Conservation (phyloP, 345 rosid species). For the Passiflora organensis region DNA sequence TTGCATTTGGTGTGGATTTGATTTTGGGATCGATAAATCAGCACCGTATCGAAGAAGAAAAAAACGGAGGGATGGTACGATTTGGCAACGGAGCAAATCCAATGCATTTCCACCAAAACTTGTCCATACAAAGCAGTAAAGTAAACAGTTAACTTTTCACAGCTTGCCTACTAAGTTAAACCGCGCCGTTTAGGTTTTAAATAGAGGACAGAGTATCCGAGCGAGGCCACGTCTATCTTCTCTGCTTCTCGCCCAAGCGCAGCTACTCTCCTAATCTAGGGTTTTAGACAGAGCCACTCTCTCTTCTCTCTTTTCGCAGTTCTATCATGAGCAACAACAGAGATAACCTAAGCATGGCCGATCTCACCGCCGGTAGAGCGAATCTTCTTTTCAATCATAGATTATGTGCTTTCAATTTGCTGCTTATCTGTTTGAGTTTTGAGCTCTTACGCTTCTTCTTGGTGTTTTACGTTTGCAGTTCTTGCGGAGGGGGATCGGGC, state of each 20-base stretch:
- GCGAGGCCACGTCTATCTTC: neutral
- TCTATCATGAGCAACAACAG: constrained; percentile 57
- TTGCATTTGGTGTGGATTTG: too few species aligned
- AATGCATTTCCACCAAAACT: too few species aligned
- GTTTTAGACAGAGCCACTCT: constrained; percentile 31
- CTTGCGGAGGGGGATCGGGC: constrained; percentile 67
- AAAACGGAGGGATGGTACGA: too few species aligned
- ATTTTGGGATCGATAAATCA: too few species aligned
- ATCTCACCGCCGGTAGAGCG: constrained; percentile 58
- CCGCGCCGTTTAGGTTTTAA: neutral
- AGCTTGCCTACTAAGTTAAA: neutral
- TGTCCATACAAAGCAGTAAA: too few species aligned
- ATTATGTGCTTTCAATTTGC: neutral
- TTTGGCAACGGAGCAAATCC: too few species aligned
- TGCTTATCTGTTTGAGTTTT: neutral
- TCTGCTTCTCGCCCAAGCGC: neutral
- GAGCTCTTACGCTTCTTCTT: neutral
- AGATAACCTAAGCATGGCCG: constrained; percentile 56
- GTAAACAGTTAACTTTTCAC: neutral
- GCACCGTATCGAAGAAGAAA: too few species aligned
- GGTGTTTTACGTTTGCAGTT: constrained; percentile 29
- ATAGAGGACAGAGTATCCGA: neutral
- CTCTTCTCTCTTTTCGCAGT: constrained; percentile 7
- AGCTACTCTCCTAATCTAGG: constrained; percentile 33
- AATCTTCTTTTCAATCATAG: neutral